phyloP scores from a whole-genome alignment of 164 flowering plant species.

The Houttuynia cordata region DNA sequence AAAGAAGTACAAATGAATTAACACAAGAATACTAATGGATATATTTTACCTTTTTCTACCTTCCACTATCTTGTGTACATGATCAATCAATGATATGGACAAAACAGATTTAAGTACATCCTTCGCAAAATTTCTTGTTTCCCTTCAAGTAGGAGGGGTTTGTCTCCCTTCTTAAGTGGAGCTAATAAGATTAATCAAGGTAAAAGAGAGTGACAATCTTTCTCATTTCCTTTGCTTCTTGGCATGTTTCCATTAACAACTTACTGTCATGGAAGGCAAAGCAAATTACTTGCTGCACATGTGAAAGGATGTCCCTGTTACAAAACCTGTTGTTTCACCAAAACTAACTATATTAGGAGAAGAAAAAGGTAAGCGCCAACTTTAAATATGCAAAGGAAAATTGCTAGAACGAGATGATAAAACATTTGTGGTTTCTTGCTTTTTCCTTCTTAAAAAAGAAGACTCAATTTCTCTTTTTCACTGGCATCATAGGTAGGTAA shows the following conservation, averaged over 20 bases:
- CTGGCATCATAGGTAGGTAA: too few relatives aligned
- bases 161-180: too few relatives aligned
- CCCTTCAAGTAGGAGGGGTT: background rate
- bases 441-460: too few relatives aligned
- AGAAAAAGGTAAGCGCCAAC: too few relatives aligned
- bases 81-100: background rate
- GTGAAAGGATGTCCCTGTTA: conserved; percentile 91
- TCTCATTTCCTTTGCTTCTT: conserved; percentile 83
- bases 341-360: background rate
- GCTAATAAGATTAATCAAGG: conserved; percentile 36
- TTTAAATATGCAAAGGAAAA: too few relatives aligned
- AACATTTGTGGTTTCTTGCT: too few relatives aligned
- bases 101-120: background rate
- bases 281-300: conserved; percentile 96
- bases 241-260: conserved; percentile 96
- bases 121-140: background rate
- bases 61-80: background rate
- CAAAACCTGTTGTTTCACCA: conserved; percentile 54
- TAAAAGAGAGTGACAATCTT: conserved; percentile 94
- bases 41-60: background rate
- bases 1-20: too few relatives aligned
- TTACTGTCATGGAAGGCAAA: conserved; percentile 94
- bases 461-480: too few relatives aligned
- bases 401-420: too few relatives aligned
- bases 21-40: background rate